Evolutionary conservation across 2,329 filamentous ascomycete genomes (phyloP).

Genomic region (Elsinoe arachidis): DNA sequence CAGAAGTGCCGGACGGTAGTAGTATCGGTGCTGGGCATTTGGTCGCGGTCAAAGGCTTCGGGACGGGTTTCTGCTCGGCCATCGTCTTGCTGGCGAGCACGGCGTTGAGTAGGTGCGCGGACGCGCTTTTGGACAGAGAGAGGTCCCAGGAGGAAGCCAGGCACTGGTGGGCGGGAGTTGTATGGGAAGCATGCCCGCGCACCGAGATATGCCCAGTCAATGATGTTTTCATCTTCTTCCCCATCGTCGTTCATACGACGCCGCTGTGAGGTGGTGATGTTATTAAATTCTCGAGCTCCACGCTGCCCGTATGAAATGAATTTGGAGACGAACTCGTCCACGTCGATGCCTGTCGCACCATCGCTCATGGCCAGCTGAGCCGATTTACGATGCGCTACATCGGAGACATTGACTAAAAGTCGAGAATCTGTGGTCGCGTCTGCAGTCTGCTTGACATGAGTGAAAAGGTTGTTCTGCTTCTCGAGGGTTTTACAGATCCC

Average conservation of each 20-base stretch:
- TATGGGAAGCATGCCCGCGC: constrained; percentile 64
- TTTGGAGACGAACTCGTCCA: constrained; percentile 87
- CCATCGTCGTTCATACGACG: constrained; percentile 48
- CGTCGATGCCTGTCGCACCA: constrained; percentile 65
- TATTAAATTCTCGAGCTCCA: constrained; percentile 50
- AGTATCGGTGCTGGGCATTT: constrained; percentile 67
- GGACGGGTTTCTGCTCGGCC: constrained; percentile 62
- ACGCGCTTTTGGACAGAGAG: constrained; percentile 80
- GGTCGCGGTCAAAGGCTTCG: constrained; percentile 64
- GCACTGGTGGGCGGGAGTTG: constrained; percentile 64
- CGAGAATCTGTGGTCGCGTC: constrained; percentile 87
- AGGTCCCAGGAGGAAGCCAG: constrained; percentile 80
- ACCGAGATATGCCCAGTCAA: constrained; percentile 82
- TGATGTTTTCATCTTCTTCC: constrained; percentile 58
- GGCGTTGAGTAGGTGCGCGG: constrained; percentile 61
- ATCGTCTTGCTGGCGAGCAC: constrained; percentile 60
- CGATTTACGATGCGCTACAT: constrained; percentile 71
- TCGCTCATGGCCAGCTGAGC: constrained; percentile 66
- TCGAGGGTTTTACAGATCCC: constrained; percentile 44
- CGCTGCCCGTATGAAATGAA: constrained; percentile 77
- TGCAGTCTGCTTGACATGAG: constrained; percentile 68
- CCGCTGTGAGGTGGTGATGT: constrained; percentile 29
- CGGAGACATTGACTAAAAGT: constrained; percentile 71
- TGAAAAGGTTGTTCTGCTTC: constrained; percentile 48
- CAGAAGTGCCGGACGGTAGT: constrained; percentile 74